Conservation (phyloP, 1,284 basidiomycete species). For the Meira miltonrushii region DNA sequence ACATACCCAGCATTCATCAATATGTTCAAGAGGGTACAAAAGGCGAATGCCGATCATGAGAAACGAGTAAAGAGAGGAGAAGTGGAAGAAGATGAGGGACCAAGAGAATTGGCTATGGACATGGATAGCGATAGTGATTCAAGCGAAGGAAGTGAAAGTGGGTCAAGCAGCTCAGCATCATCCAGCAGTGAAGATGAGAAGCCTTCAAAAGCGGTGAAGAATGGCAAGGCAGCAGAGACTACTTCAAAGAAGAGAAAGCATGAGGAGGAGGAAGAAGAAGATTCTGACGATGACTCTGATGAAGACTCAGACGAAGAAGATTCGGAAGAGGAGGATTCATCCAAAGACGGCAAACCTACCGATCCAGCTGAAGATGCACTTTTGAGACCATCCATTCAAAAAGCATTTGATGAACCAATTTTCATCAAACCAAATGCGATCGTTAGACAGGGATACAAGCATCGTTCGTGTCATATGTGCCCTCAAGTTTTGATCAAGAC, state of each 20-base stretch:
- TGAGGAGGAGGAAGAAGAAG: background rate
- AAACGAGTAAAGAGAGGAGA: background rate
- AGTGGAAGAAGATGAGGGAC: background rate
- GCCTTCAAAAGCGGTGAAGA: background rate
- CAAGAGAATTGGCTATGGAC: background rate
- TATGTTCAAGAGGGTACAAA: slow-evolving; percentile 5
- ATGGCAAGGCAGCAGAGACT: background rate
- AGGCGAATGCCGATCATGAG: background rate
- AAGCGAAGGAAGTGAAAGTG: background rate
- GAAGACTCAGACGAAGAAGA: background rate
- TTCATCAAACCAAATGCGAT: background rate
- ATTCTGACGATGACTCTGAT: background rate
- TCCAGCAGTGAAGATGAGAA: background rate
- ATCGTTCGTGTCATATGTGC: background rate
- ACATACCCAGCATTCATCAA: background rate
- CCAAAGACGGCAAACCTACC: background rate
- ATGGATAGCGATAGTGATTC: background rate
- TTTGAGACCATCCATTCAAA: background rate
- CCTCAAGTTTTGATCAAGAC: background rate
- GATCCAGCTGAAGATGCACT: background rate
- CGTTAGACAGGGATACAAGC: background rate
- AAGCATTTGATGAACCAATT: background rate
- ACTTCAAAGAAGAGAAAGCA: background rate
- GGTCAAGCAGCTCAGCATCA: no score
- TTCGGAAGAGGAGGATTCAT: background rate